Conservation (phyloP, 2,329 filamentous ascomycete genomes). For the Cephalotrichum gorgonifer region DNA sequence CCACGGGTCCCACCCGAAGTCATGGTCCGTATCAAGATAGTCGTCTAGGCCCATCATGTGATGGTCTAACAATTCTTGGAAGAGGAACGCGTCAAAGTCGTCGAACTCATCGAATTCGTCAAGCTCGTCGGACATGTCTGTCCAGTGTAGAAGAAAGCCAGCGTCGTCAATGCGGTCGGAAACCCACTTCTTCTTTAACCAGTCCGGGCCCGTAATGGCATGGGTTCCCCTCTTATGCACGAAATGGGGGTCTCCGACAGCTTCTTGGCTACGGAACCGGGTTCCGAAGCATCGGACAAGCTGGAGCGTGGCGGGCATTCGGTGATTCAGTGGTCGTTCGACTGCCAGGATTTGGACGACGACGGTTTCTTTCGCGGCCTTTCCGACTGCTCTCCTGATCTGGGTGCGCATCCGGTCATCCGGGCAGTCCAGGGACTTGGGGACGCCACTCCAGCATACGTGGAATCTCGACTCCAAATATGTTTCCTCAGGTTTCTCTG, state of each 20-base stretch:
- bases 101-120: not conserved
- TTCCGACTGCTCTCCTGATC: not conserved
- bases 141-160: constrained; percentile 1
- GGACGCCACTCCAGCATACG: constrained; percentile 1
- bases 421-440: not conserved
- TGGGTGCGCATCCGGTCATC: constrained; percentile 1
- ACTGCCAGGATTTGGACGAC: constrained; percentile 1
- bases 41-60: not conserved
- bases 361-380: not conserved
- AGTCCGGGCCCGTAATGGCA: constrained; percentile 2
- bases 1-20: not conserved
- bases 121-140: not conserved
- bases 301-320: not conserved
- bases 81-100: not conserved
- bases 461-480: constrained; percentile 2
- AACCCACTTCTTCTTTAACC: constrained; percentile 5
- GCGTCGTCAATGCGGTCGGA: constrained; percentile 2
- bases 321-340: not conserved
- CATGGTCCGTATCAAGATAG: not conserved
- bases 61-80: not conserved
- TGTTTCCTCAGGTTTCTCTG: not conserved
- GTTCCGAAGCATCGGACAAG: not conserved
- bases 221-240: constrained; percentile 3
- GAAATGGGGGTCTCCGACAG: constrained; percentile 2
- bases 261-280: constrained; percentile 2